A percentile compares a stretch with the other conserved stretches of the same genome.
Evolutionary conservation across 495 filamentous ascomycete species (phyloP).

Genomic region (Aspergillus nanangensis): DNA sequence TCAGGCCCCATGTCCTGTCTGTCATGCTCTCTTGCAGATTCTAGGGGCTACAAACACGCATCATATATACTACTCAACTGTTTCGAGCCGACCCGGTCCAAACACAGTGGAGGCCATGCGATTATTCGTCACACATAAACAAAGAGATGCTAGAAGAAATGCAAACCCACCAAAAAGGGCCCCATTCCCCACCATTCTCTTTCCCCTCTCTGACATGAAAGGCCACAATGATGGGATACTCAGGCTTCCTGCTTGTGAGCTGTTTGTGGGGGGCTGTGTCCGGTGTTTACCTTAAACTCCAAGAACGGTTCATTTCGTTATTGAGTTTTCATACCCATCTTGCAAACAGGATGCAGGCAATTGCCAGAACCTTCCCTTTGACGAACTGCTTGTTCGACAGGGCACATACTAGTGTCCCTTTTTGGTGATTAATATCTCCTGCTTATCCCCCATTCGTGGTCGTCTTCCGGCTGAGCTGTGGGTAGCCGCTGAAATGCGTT

Average conservation of each 20-base stretch:
- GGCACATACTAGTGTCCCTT: background rate
- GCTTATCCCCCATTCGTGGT: constrained; percentile 20
- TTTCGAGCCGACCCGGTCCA: constrained; percentile 11
- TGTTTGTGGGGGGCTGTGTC: background rate
- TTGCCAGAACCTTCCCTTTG: background rate
- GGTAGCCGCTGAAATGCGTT: constrained; percentile 21
- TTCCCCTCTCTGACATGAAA: background rate
- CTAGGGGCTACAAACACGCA: constrained; percentile 14
- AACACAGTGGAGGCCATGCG: constrained; percentile 21
- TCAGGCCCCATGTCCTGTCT: background rate
- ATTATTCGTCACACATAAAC: constrained; percentile 13
- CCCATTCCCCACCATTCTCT: background rate
- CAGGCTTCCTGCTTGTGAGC: no score
- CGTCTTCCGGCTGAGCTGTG: constrained; percentile 16
- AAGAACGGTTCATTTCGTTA: background rate
- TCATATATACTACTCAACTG: constrained; percentile 11
- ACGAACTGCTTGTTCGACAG: background rate
- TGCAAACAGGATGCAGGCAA: no score
- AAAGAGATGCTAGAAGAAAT: constrained; percentile 5
- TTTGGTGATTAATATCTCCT: constrained; percentile 5
- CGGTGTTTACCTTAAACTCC: background rate
- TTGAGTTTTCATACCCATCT: background rate
- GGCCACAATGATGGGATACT: no score
- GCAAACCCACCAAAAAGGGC: background rate
- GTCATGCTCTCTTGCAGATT: constrained; percentile 10